Base-by-base conservation (phyloP, 257 asterid species). In the Nicotiana otophora region DNA sequence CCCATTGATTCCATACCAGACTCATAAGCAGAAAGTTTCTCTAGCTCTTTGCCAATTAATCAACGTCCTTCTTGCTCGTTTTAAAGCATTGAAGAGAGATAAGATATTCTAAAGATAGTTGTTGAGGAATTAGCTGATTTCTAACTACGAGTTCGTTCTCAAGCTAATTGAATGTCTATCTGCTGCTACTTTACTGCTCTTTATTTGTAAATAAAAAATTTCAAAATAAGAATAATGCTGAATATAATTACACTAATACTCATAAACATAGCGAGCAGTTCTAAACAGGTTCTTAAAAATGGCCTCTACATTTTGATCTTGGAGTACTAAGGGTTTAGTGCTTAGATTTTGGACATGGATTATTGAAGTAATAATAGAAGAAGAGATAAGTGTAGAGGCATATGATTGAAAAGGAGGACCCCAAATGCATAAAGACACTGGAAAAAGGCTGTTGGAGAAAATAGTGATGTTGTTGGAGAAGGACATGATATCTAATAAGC, bases 381-480 rank as follows among this genome's bases (percentile, higher is more conserved):
- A 46, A 6, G 20, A 72, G 36, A 72, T 72, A 46, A 46, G 17
- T 39, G 79, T 61, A 81, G 31, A 66, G 55, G 30, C 51, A 46
- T 51, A 81, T 81, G 83, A 81, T 46, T 65, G 55, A 20, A 62
- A 80, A 63, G 39, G 81, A 82, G 68, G 87, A 82, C 91, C 85
- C 55, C 83, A 69, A 53, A 81, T 84, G 88, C 90, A 76, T 74
- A 86, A 88, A 78, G 92, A 89, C 89, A 87, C 69, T 70, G 53
- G 78, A 83, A 85, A 80, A 83, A 81, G 88, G 80, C 86, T 82
- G 87, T 84, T 82, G 63, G 75, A 84, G 70, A 75, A 84, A 83
- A 82, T 82, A 69, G 83, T 80, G 77, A 81, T 65, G 28, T 62
- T 80, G 81, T 72, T 72, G 80, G 84, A 72, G 65, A 23, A 65